Conservation (phyloP, 495 filamentous ascomycete species). For the Xylona heveae region DNA sequence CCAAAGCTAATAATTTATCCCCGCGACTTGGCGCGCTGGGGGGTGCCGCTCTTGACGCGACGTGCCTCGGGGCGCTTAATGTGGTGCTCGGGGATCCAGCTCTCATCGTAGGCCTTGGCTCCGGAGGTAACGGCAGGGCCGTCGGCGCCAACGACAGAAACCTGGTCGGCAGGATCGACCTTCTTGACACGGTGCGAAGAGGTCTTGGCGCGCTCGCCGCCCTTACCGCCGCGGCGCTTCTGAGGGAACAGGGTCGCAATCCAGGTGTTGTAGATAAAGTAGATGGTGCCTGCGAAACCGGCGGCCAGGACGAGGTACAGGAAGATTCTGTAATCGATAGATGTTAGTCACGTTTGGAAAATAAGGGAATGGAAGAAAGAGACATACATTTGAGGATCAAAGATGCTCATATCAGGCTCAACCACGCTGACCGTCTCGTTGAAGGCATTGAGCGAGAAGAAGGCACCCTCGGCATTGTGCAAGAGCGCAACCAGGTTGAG, state of each 20-base stretch:
- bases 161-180: constrained; percentile 33
- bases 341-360: constrained; percentile 12
- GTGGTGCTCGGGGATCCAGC: constrained; percentile 87
- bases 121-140: constrained; percentile 44
- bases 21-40: too few species aligned
- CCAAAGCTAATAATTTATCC: too few species aligned
- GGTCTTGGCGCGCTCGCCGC: constrained; percentile 33
- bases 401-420: constrained; percentile 76
- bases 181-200: constrained; percentile 39
- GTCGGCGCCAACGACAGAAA: constrained; percentile 43
- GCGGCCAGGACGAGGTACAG: constrained; percentile 80
- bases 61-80: constrained; percentile 68
- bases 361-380: constrained; percentile 2
- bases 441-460: constrained; percentile 62
- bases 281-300: constrained; percentile 55
- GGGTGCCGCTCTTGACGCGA: constrained; percentile 52
- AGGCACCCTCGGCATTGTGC: constrained; percentile 35
- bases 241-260: constrained; percentile 92
- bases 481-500: constrained; percentile 59
- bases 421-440: constrained; percentile 79
- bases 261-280: constrained; percentile 98
- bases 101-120: constrained; percentile 66
- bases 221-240: constrained; percentile 47
- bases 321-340: constrained; percentile 51
- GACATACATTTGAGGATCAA: constrained; percentile 88